These are phyloP conservation scores for Penicillium hordei DNA, from an alignment of 2,329 filamentous ascomycete species.

Conservation along the genomic window DNA sequence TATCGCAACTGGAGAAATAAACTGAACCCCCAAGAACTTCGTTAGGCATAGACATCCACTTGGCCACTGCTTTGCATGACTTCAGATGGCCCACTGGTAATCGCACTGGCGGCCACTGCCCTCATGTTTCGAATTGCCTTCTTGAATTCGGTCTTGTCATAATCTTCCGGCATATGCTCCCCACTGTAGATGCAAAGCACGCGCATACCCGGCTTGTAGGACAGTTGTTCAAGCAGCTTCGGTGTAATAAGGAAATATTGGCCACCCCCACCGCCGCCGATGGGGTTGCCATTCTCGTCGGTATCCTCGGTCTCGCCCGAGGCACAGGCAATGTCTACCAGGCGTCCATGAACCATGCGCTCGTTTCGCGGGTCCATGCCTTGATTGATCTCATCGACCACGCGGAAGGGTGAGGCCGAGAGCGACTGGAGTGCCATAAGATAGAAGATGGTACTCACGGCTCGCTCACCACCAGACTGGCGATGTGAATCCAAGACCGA, in stretches of 20 bases:
- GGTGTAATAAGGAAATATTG: conserved; percentile 98
- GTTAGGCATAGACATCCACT: conserved; percentile 26
- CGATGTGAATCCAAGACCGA: conserved; percentile 86
- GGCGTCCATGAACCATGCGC: conserved; percentile 94
- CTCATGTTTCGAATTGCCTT: conserved; percentile 38
- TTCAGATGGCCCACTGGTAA: conserved; percentile 12
- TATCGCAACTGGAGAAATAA: conserved; percentile 12
- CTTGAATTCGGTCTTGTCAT: conserved; percentile 39
- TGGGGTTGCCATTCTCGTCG: conserved; percentile 38
- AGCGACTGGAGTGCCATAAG: conserved; percentile 96
- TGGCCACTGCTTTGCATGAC: conserved; percentile 15
- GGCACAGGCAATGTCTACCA: conserved; percentile 92
- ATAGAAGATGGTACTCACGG: conserved; percentile 97
- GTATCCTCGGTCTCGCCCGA: conserved; percentile 54
- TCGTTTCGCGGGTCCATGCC: conserved; percentile 99
- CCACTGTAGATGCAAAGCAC: conserved; percentile 92
- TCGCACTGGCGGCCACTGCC: conserved; percentile 24
- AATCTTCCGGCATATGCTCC: conserved; percentile 55
- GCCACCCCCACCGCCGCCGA: conserved; percentile 47
- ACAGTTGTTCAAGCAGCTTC: conserved; percentile 83
- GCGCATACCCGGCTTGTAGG: conserved; percentile 88
- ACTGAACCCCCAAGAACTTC: conserved; percentile 11
- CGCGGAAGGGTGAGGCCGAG: conserved; percentile 91
- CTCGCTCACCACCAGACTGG: conserved; percentile 92
- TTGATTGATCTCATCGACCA: conserved; percentile 99